Evolutionary conservation across 2,329 filamentous ascomycete species (phyloP), one percentile per base, ranked within the genome.

Genomic region (Xylariaceae sp.): DNA sequence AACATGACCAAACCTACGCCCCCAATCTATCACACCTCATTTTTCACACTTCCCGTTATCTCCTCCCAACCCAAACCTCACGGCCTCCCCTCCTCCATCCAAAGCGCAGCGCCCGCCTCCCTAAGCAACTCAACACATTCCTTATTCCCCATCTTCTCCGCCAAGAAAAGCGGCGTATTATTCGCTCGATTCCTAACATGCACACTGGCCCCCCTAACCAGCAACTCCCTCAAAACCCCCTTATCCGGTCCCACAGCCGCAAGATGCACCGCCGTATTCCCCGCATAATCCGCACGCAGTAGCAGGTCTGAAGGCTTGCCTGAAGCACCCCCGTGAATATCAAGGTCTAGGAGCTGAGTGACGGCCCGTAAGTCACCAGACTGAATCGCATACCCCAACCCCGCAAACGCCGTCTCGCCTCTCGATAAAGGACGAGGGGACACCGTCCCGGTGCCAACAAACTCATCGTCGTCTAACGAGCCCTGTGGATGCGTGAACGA

Each of bases 321-420:
- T 4, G 5, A 4, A 28, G 12, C 79, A 36, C 81, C 78, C 55
- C 66, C 73, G 22, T 4, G 22, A 55, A 84, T 80, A 63, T 89
- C 86, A 41, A 79, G 79, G 36, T 82, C 79, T 52, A 93, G 78
- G 43, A 93, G 80, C 53, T 88, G 81, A 59, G 76, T 75, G 17
- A 90, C 86, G 17, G 81, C 78, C 42, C 76, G 73, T 45, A 89
- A 68, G 66, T 93, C 83, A 22, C 87, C 87, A 53, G 84, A 82
- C 54, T 84, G 82, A 61, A 95, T 89, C 39, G 89, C 88, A 67
- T 94, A 94, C 14, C 88, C 89, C 10, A 95, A 80, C 1, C 86
- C 84, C 2, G 88, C 86, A 62, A 95, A 84, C 47, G 83, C 86
- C 40, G 86, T 82, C 56, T 84, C 79, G 55, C 69, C 66, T 3